These are phyloP conservation scores for Boletus rubropictus DNA, from an alignment of 768 basidiomycete species.

Conservation along the genomic window DNA sequence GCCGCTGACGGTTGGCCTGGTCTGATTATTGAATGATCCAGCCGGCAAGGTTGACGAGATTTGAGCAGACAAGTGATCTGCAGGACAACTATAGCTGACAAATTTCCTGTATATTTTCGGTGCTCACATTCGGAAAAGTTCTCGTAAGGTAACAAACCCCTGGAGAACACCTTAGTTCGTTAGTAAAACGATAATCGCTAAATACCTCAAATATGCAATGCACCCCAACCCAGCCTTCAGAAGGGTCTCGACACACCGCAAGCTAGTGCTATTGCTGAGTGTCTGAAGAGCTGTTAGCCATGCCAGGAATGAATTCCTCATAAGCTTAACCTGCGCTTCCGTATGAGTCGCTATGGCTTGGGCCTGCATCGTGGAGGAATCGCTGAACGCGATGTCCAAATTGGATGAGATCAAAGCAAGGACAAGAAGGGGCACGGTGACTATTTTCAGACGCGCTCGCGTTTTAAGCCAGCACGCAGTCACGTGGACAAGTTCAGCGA, in stretches of 20 bases:
- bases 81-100: not conserved
- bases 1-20: conserved; percentile 46
- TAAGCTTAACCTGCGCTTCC: conserved; percentile 22
- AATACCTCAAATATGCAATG: conserved; percentile 68
- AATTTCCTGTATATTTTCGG: not conserved
- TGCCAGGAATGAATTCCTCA: not conserved
- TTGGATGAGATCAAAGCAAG: not conserved
- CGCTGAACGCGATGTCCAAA: not conserved
- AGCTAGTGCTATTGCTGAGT: conserved; percentile 55
- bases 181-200: not conserved
- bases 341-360: conserved; percentile 15
- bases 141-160: conserved; percentile 72
- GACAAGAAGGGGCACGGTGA: not conserved
- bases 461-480: conserved; percentile 9
- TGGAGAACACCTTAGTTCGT: conserved; percentile 26
- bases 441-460: conserved; percentile 10
- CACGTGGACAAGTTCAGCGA: conserved; percentile 17
- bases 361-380: conserved; percentile 20
- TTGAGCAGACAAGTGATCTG: conserved; percentile 29
- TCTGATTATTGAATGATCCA: conserved; percentile 35
- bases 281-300: conserved; percentile 29
- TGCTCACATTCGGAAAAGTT: conserved; percentile 64
- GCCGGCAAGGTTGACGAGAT: conserved; percentile 30
- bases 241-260: conserved; percentile 66
- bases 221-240: conserved; percentile 69